These are phyloP conservation scores for Davidsoniella australis DNA, from an alignment of 2,329 filamentous ascomycete species.

Conservation along the genomic window DNA sequence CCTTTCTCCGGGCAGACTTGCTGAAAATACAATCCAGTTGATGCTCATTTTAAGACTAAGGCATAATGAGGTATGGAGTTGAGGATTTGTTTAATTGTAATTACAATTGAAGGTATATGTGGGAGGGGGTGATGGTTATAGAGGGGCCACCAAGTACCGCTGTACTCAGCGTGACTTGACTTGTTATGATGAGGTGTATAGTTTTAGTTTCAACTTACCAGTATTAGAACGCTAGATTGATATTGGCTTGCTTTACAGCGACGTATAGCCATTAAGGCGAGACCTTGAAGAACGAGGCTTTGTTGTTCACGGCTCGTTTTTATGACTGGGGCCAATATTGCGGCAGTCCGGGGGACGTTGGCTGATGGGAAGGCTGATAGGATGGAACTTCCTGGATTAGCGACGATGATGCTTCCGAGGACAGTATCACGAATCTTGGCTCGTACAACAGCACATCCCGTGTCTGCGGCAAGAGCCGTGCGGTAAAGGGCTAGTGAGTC, in stretches of 20 bases:
- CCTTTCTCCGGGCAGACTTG: no score
- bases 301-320: slow-evolving; percentile 46
- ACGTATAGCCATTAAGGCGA: slow-evolving; percentile 64
- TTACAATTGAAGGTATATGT: no score
- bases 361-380: not conserved
- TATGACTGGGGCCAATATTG: slow-evolving; percentile 66
- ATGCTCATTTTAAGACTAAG: no score
- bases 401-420: slow-evolving; percentile 6
- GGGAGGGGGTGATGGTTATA: no score
- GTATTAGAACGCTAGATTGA: no score
- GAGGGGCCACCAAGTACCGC: no score
- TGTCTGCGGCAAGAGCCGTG: slow-evolving; percentile 52
- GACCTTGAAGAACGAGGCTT: slow-evolving; percentile 53
- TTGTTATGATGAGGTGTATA: no score
- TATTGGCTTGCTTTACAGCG: slow-evolving; percentile 65
- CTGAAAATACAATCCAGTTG: no score
- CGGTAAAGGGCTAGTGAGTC: slow-evolving; percentile 69
- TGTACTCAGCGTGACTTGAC: no score
- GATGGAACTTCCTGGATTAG: slow-evolving; percentile 13
- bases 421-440: slow-evolving; percentile 54
- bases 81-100: no score
- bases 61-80: no score
- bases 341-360: slow-evolving; percentile 31
- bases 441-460: slow-evolving; percentile 64
- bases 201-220: no score